Evolutionary conservation across 441 rosid species (phyloP).

Genomic region (Croton laevigatus): DNA sequence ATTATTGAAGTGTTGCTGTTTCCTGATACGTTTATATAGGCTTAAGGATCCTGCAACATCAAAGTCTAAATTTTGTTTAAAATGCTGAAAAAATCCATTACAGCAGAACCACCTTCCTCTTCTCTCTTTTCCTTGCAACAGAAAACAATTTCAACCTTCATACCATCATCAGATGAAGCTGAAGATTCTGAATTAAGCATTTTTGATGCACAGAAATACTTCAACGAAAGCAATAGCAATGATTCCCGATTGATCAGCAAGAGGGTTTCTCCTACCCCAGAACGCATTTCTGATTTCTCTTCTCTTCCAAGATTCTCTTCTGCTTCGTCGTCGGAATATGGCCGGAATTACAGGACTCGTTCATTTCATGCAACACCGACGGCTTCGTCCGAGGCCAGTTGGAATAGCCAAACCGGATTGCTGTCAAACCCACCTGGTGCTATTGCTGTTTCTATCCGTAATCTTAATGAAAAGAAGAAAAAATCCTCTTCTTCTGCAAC

Average conservation of each 20-base stretch:
- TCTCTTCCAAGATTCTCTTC: conserved; percentile 52
- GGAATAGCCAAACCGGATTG: conserved; percentile 87
- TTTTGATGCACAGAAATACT: conserved; percentile 81
- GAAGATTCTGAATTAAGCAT: conserved; percentile 67
- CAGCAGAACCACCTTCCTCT: conserved; percentile 43
- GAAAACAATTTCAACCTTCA: conserved; percentile 26
- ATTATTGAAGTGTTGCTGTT: conserved; percentile 16
- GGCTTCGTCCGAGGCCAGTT: conserved; percentile 86
- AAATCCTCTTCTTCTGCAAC: conserved; percentile 1
- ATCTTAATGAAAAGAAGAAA: conserved; percentile 27
- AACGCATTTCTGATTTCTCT: conserved; percentile 20
- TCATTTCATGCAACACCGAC: conserved; percentile 64
- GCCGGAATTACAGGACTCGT: conserved; percentile 37
- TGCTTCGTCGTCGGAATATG: conserved; percentile 46
- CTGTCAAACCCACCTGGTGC: conserved; percentile 60
- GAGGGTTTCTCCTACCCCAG: conserved; percentile 37
- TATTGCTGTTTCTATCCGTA: conserved; percentile 32
- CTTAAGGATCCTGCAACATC: too few relatives aligned
- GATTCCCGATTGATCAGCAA: conserved; percentile 29
- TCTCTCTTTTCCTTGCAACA: conserved; percentile 14
- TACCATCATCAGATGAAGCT: conserved; percentile 17
- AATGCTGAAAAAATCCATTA: conserved; percentile 29
- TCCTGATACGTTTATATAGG: conserved; percentile 5
- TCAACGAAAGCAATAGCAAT: conserved; percentile 41
- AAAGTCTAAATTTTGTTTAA: too few relatives aligned